phyloP scores from a whole-genome alignment of 176 grass and related monocot genomes.

The Ensete glaucum region DNA sequence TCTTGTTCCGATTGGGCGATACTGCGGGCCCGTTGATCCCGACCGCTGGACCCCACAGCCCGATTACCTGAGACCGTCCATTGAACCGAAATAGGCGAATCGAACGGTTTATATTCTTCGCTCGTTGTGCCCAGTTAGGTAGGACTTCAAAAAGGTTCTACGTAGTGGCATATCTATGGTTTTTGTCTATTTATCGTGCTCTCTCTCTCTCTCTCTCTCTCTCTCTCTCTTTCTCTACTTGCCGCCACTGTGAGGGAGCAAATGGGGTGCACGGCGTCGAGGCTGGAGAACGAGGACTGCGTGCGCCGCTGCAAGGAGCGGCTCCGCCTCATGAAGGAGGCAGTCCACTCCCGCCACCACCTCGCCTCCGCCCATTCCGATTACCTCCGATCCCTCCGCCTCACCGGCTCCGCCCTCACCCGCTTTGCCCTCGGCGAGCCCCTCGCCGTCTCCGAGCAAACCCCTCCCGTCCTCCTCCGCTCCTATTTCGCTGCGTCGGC shows the following conservation, averaged over 20 bases:
- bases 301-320: conserved; percentile 98
- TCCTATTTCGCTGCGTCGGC: conserved; percentile 31
- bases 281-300: conserved; percentile 91
- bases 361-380: conserved; percentile 87
- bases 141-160: no score
- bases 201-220: neutral
- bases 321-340: conserved; percentile 76
- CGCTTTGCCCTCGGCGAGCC: conserved; percentile 71
- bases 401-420: conserved; percentile 64
- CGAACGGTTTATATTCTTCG: no score
- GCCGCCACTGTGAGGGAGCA: neutral
- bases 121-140: no score
- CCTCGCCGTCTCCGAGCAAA: conserved; percentile 73
- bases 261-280: conserved; percentile 88
- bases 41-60: no score
- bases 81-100: no score
- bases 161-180: no score
- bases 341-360: conserved; percentile 65
- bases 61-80: no score
- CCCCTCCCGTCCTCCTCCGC: conserved; percentile 63
- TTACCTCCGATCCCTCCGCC: conserved; percentile 77
- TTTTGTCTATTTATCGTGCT: neutral
- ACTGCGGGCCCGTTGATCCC: no score
- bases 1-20: no score
- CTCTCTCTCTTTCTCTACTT: neutral